Conservation (phyloP, 164 flowering plant species). For the Stephania cephalantha region DNA sequence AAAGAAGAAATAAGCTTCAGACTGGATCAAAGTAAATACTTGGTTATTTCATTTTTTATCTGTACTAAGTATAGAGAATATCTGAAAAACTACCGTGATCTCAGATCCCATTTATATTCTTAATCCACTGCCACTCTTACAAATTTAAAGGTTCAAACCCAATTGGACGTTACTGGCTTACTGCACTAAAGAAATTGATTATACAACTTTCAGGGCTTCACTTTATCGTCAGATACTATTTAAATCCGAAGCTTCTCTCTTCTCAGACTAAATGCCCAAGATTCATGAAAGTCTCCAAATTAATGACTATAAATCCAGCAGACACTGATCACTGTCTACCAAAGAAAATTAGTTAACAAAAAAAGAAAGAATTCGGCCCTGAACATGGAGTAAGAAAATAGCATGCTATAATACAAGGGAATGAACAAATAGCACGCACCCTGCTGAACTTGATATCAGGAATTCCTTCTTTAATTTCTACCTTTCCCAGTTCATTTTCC, state of each 20-base stretch:
- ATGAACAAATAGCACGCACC: constrained; percentile 40
- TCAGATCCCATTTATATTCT: too few species aligned
- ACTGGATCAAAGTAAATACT: too few species aligned
- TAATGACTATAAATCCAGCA: constrained; percentile 3
- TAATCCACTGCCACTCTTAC: too few species aligned
- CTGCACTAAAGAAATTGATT: too few species aligned
- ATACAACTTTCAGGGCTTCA: too few species aligned
- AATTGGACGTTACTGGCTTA: too few species aligned
- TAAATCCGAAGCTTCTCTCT: neutral
- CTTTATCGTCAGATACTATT: too few species aligned
- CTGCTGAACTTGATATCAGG: constrained; percentile 91
- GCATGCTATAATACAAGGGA: neutral
- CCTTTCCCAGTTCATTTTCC: constrained; percentile 77
- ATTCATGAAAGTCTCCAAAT: neutral
- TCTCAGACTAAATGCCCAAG: neutral
- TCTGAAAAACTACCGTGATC: too few species aligned
- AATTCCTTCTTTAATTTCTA: constrained; percentile 67
- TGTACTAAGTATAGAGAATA: too few species aligned
- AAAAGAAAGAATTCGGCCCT: neutral
- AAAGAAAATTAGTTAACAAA: neutral
- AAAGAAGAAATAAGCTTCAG: too few species aligned
- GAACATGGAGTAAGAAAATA: neutral
- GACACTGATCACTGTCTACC: neutral
- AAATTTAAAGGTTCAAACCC: too few species aligned
- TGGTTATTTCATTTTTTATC: too few species aligned